Evolutionary conservation across 257 asterid species (phyloP).

Genomic region (Fraxinus anomala): DNA sequence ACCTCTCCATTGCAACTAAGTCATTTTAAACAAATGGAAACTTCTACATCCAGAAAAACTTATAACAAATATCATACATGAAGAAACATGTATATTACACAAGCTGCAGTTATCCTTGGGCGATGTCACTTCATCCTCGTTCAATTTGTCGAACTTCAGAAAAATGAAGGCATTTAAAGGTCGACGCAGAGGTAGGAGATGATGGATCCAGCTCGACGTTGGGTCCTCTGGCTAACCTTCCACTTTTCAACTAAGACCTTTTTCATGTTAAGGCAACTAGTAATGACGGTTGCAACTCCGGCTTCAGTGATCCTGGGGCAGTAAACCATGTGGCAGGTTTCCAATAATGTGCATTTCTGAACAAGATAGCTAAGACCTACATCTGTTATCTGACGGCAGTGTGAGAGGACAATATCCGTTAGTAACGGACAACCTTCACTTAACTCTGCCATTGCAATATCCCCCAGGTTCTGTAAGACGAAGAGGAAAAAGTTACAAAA

Average conservation of each 20-base stretch:
- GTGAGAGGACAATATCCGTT: conserved; percentile 78
- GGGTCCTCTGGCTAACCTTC: conserved; percentile 77
- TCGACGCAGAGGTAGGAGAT: conserved; percentile 75
- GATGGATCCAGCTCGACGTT: conserved; percentile 78
- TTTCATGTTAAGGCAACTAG: conserved; percentile 61
- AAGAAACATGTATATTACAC: not conserved
- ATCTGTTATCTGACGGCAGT: conserved; percentile 77
- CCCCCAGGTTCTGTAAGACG: conserved; percentile 61
- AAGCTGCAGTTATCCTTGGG: not conserved
- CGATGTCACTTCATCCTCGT: not conserved
- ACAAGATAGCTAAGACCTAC: conserved; percentile 61
- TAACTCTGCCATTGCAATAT: conserved; percentile 68
- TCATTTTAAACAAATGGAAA: not conserved
- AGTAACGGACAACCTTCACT: conserved; percentile 76
- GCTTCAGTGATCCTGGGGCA: conserved; percentile 69
- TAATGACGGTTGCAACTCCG: conserved; percentile 70
- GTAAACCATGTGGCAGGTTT: conserved; percentile 79
- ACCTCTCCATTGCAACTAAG: too few relatives aligned
- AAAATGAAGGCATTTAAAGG: conserved; percentile 45
- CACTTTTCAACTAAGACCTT: conserved; percentile 74
- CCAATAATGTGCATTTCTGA: conserved; percentile 52
- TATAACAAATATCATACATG: not conserved
- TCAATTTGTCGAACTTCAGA: not conserved
- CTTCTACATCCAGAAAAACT: not conserved
- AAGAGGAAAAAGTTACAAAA: not conserved